Evolutionary conservation across 2,329 filamentous ascomycete genomes (phyloP).

Genomic region (Arthrobotrys conoides): DNA sequence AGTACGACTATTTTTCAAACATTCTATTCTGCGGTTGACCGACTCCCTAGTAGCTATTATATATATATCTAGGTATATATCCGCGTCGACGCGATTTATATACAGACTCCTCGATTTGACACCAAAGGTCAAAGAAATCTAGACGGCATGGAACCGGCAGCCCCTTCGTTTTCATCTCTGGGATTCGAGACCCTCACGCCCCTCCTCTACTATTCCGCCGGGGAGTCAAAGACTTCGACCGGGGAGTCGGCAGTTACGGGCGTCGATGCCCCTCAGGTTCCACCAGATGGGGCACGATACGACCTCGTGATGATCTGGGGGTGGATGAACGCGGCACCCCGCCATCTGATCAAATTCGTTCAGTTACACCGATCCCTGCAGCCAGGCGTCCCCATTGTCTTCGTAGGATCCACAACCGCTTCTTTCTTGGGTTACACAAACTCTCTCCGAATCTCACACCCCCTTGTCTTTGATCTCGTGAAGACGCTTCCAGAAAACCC

Average conservation of each 20-base stretch:
- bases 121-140: background rate
- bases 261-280: background rate
- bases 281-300: conserved; percentile 22
- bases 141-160: conserved; percentile 21
- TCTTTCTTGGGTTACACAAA: conserved; percentile 39
- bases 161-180: conserved; percentile 31
- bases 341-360: conserved; percentile 54
- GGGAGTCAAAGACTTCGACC: background rate
- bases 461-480: conserved; percentile 36
- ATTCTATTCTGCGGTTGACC: background rate
- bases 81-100: background rate
- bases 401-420: conserved; percentile 39
- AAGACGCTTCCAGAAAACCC: conserved; percentile 47
- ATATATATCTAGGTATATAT: no score
- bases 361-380: conserved; percentile 53
- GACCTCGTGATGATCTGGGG: conserved; percentile 57
- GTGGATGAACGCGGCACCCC: conserved; percentile 51
- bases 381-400: conserved; percentile 49
- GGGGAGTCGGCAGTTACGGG: background rate
- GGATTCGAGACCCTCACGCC: conserved; percentile 47
- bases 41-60: background rate
- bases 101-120: background rate
- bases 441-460: conserved; percentile 24
- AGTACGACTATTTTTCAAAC: background rate
- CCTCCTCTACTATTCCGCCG: conserved; percentile 43